Base-by-base conservation (phyloP, 1,284 basidiomycete genomes). In the Cutaneotrichosporon sp. region DNA sequence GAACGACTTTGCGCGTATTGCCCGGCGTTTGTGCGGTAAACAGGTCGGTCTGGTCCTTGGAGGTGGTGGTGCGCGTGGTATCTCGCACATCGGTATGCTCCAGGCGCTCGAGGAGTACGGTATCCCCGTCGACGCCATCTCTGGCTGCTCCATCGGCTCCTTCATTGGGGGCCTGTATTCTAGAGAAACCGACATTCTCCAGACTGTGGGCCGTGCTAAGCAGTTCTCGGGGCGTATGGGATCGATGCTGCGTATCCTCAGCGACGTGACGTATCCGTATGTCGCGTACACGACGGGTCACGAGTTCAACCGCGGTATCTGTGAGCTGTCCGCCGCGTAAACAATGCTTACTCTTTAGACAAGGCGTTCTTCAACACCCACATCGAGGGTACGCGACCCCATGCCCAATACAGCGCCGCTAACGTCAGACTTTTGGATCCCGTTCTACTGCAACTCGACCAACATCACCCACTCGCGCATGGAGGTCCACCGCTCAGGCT, bases 371-470 rank as follows among this genome's bases (percentile, higher is more conserved):
- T 91, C 67, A 89, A 91, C 68, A 84, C 91, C 40, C 90, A 96
- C 72, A 97, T 98, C 51, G 93, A 97, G 64, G 72, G 72, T 69
- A 51, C 67, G 70, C n/a, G n/a, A n/a, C 62, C 36, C 20, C 17
- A 10, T 46, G 41, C 8, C n/a, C 12, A 4, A 12, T 10, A 13
- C 8, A 4, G 37, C 51, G 36, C 30, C 18, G 51, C 22, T 45
- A 47, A 51, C 52, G 22, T 2, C 48, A 76, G 91, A 96, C 75
- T 94, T 96, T 87, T 98, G 94, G 96, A 80, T 98, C 4, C 94
- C 96, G 2, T 99, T 87, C 77, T 99, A 93, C 77, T 96, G 91
- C 76, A 97, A 97, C 68, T 92, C 93, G 8, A 97, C 96, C n/a
- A 97, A 97, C 68, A 97, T 99, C 70, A 93, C 88, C 47, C 91